Evolutionary conservation across 768 basidiomycete species (phyloP).

Genomic region (Panellus pusillus): DNA sequence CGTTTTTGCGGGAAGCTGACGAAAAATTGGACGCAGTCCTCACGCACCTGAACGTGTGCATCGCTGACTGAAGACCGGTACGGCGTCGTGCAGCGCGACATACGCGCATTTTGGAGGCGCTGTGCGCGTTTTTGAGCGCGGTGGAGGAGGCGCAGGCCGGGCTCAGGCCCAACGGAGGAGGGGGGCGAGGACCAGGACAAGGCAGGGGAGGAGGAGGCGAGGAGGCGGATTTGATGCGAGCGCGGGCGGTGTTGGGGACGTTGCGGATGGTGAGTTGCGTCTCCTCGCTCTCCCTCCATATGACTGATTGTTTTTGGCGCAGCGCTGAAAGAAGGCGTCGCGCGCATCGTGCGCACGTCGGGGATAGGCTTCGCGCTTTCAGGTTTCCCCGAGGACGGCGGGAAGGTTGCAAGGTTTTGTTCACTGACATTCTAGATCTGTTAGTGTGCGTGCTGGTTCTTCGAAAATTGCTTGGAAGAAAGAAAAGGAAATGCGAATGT

Average conservation of each 20-base stretch:
- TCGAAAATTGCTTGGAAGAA: no score
- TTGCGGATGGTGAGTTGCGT: conserved; percentile 57
- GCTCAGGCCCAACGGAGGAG: conserved; percentile 45
- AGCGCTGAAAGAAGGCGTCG: conserved; percentile 70
- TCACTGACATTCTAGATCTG: conserved; percentile 39
- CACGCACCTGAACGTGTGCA: conserved; percentile 62
- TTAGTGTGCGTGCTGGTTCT: conserved; percentile 4
- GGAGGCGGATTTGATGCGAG: conserved; percentile 52
- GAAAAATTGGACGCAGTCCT: conserved; percentile 48
- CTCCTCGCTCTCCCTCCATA: not conserved
- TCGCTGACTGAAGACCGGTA: conserved; percentile 81
- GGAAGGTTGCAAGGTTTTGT: conserved; percentile 69
- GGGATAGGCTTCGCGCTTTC: conserved; percentile 72
- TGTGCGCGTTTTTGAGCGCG: conserved; percentile 63
- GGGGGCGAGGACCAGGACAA: conserved; percentile 36
- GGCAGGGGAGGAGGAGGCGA: conserved; percentile 46
- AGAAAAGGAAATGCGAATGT: no score
- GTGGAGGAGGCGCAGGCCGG: conserved; percentile 66
- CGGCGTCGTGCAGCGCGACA: conserved; percentile 83
- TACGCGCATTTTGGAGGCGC: conserved; percentile 79
- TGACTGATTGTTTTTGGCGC: not conserved
- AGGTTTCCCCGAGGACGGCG: conserved; percentile 73
- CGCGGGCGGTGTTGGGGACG: conserved; percentile 51
- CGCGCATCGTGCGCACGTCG: conserved; percentile 67
- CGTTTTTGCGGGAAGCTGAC: no score